Evolutionary conservation across 371 early-diverging fungal genomes (phyloP), one percentile per base, ranked within the genome.

Genomic region (Actinomortierella ambigua): DNA sequence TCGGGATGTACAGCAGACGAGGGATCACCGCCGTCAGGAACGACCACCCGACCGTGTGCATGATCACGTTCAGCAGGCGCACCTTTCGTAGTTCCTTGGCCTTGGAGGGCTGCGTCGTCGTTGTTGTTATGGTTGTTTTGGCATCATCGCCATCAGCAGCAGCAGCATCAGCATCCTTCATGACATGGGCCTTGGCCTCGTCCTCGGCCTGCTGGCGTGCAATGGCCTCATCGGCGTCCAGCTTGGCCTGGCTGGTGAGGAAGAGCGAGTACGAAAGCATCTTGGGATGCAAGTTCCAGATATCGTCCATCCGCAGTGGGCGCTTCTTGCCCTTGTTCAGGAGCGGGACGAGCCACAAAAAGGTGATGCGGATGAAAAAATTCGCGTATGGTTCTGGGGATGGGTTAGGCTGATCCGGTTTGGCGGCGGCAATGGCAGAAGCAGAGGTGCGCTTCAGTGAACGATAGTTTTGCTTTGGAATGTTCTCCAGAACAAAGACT

Each of bases 311-410:
- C 2, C 68, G 77, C 44, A 96, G 78, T 11, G 86, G 85, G 67
- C 89, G 89, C 23, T 71, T 60, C 60, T 84, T 85, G 1, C 97
- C 98, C 43, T 86, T 67, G 53, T 85, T 85, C 79, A 98, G 89
- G 64, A 97, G 65, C 2, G 90, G 87, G 20, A 90, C 85, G 90
- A 98, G 88, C 98, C 98, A 98, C 28, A 85, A 81, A 73, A 97
- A 98, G 0, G 89, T 85, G 15, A 97, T 68, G 39, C 86, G 79
- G 11, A 91, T 86, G 59, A 95, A 95, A 43, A 96, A 88, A 66
- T 93, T 92, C 43, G 96, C 85, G 15, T 78, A 81, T 22, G 85
- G 88, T 65, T 97, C 97, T 1, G 94, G 95, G 0, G 68, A 68
- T 9, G 75, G 75, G 24, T 73, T 73, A 2, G 40, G 8, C 29